Conservation (phyloP, 2,329 filamentous ascomycete species). For the Apiospora marii region DNA sequence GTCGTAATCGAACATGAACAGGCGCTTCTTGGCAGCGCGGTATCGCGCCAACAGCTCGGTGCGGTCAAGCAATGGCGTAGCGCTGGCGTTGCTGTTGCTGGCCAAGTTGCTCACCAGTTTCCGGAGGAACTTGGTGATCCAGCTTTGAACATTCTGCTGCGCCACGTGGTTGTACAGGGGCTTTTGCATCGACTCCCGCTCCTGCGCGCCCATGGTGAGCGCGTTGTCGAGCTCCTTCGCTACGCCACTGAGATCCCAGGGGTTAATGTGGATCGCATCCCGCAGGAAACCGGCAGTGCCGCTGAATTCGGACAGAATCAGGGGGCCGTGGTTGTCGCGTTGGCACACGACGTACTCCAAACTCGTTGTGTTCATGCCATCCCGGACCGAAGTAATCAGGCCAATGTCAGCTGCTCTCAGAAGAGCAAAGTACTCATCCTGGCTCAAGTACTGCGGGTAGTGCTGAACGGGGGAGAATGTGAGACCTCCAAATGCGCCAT, state of each 20-base stretch:
- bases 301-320: constrained; percentile 96
- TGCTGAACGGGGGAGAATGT: constrained; percentile 92
- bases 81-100: constrained; percentile 75
- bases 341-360: constrained; percentile 95
- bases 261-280: constrained; percentile 94
- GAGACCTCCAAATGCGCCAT: constrained; percentile 86
- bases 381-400: constrained; percentile 92
- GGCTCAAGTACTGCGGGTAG: constrained; percentile 90
- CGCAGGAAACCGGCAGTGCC: constrained; percentile 87
- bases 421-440: constrained; percentile 94
- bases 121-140: constrained; percentile 82
- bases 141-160: constrained; percentile 83
- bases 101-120: constrained; percentile 82
- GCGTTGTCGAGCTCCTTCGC: constrained; percentile 84
- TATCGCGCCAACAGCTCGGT: constrained; percentile 77
- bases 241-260: constrained; percentile 88
- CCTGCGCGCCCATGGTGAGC: constrained; percentile 74
- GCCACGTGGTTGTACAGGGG: constrained; percentile 85
- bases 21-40: constrained; percentile 74
- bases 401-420: constrained; percentile 89
- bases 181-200: constrained; percentile 73
- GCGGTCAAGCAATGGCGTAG: constrained; percentile 84
- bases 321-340: constrained; percentile 82
- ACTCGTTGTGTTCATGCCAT: constrained; percentile 98
- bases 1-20: constrained; percentile 99